Base-by-base conservation (phyloP, 352 stramenopile species). In the Phytophthora brassicae region DNA sequence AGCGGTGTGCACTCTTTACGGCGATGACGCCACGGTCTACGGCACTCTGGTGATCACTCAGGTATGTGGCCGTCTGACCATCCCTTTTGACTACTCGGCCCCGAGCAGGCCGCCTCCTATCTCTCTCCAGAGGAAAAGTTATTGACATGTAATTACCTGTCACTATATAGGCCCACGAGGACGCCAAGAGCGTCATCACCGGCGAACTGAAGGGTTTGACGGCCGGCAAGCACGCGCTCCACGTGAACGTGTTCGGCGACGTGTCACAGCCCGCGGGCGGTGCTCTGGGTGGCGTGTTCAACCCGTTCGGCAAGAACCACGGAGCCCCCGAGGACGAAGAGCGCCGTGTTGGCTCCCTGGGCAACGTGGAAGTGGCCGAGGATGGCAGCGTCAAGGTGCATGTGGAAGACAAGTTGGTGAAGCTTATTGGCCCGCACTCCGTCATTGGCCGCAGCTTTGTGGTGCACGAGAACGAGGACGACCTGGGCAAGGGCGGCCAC, bases 301-400 rank as follows among this genome's bases (percentile, higher is more conserved):
- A 99, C 80, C 96, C 96, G 47, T 99, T 99, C 75, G 95, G 95
- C 82, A 98, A 98, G 80, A 98, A 97, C 77, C 96, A 99, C 77
- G 97, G 97, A 38, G 86, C 79, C 12, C 96, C 97, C 4, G 86
- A 97, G 47, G 96, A 98, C 74, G 95, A 98, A 51, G 94, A 98
- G 63, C 85, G 96, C 54, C 97, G 97, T 66, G 96, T 98, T 4
- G 97, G 97, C 50, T 94, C 90, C 60, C 81, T 99, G 41, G 96
- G 96, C 70, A 97, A 98, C 75, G 68, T 98, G 23, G 80, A 92
- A 54, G 86, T 87, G 47, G 65, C 72, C 47, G 94, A 96, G 24
- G 81, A 97, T 60, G 96, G 96, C 71, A 81, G 75, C 33, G 88
- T 73, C 57, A 86, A 84, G 61, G 88, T 99, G 39, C 79, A 98